Evolutionary conservation across 768 basidiomycete genomes (phyloP), one percentile per base, ranked within the genome.

Genomic region (Boletus patriciae): DNA sequence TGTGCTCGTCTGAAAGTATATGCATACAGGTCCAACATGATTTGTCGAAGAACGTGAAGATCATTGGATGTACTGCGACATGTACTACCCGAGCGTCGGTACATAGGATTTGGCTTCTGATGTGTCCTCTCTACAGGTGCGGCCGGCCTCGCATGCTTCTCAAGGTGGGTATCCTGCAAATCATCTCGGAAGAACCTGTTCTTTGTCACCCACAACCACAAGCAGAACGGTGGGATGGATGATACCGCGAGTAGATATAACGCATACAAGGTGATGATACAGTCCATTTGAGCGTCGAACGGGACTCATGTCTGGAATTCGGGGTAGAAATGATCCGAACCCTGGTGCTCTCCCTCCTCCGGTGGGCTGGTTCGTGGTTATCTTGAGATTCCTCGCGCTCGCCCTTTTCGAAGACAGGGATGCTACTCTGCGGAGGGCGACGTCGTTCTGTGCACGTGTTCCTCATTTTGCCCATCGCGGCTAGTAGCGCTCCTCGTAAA

Each of bases 51-150:
- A 68, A 76, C 7, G 76, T 81, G 0, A 81, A 88, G 62, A 77
- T 92, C 21, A 81, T 91, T 46, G 90, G 86, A 8, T 90, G 88
- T 58, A 92, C 90, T 0, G 91, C 89, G 0, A 90, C 84, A 21
- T 88, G 87, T 86, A 65, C 25, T 23, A n/a, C n/a, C n/a, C 21
- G 29, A n/a, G 4, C 7, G 13, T 45, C 23, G 40, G 18, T 27
- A 12, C 42, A 37, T 45, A 18, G 8, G 23, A 21, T 29, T 8
- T 34, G 21, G 13, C 25, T 8, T n/a, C 10, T 60, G 44, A 66
- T 19, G n/a, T 10, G 21, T 38, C 11, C 1, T 49, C 13, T 31
- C 2, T 36, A 43, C 54, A 87, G 86, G 88, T 45, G 88, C 88
- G 2, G 87, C 89, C 0, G 88, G 87, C 52, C 70, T 89, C 11